Conservation (phyloP, 306 rosid genomes). For the Vigna mungo region DNA sequence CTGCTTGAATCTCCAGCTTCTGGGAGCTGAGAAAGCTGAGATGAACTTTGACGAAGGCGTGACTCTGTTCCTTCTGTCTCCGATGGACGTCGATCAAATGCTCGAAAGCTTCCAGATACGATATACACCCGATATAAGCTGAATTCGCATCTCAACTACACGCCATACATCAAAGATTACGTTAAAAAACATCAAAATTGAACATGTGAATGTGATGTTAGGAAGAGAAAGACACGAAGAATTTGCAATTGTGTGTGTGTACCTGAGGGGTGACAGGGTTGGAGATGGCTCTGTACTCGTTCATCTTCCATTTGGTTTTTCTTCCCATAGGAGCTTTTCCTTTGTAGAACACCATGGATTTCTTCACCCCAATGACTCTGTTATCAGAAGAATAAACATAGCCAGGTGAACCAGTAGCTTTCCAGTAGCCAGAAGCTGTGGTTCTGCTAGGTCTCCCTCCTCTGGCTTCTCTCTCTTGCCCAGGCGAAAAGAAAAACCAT, state of each 20-base stretch:
- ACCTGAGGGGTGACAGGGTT: constrained; percentile 62
- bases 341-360: constrained; percentile 83
- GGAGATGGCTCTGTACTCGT: constrained; percentile 84
- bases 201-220: too few relatives aligned
- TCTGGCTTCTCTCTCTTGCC: constrained; percentile 77
- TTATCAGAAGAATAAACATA: constrained; percentile 75
- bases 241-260: neutral
- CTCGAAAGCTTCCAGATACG: constrained; percentile 76
- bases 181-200: neutral
- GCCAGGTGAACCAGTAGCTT: constrained; percentile 88
- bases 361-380: constrained; percentile 72
- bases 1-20: constrained; percentile 45
- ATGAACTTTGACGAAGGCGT: constrained; percentile 38
- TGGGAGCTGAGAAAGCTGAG: constrained; percentile 45
- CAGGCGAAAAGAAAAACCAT: constrained; percentile 85
- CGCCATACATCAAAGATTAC: neutral
- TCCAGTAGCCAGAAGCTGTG: constrained; percentile 85
- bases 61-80: constrained; percentile 15
- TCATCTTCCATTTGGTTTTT: constrained; percentile 93
- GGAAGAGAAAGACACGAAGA: too few relatives aligned
- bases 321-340: constrained; percentile 88
- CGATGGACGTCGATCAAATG: constrained; percentile 83
- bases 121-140: constrained; percentile 84
- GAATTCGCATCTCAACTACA: constrained; percentile 80
- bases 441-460: constrained; percentile 89